Evolutionary conservation across 768 basidiomycete genomes (phyloP), one percentile per base, ranked within the genome.

Genomic region (Psilocybe sp.): DNA sequence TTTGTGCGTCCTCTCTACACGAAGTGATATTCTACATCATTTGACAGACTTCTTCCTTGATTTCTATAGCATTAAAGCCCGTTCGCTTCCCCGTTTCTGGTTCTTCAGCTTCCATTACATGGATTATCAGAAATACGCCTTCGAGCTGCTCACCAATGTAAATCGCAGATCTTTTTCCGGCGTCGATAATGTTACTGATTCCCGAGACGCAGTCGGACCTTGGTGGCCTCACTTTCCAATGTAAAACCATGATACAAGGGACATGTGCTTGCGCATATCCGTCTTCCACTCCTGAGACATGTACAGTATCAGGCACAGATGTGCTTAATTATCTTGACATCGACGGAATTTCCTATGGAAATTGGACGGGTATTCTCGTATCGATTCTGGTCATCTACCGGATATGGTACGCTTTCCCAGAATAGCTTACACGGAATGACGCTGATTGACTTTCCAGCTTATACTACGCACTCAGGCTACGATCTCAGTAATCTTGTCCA

Each of bases 51-150:
- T 15, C 49, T 39, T n/a, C 36, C 4, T 16, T 51, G 49, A 48
- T 36, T 50, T 61, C 12, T 56, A 54, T 51, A 79, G 79, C 64
- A 79, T 82, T 65, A 72, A 74, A 57, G 73, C 80, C 0, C 64
- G 73, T 6, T 74, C 74, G 8, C 70, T 84, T 2, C 82, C 82
- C 0, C 66, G 76, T 0, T 84, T 82, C 61, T 82, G 81, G 81
- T 80, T 69, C 58, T 80, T 71, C 55, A 78, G 73, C 33, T 76
- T 78, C 59, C 80, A 81, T 58, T 80, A 65, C 47, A 78, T 81
- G 67, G 79, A 80, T 51, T 80, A 72, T 43, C 77, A 80, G 61
- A 72, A 71, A 57, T 73, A 73, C 47, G 69, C 69, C 3, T 76
- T 71, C 46, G 68, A 72, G 54, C 59, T 70, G 0, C 52, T 71